phyloP scores from a whole-genome alignment of 257 asterid species.

The Solanum chilense region DNA sequence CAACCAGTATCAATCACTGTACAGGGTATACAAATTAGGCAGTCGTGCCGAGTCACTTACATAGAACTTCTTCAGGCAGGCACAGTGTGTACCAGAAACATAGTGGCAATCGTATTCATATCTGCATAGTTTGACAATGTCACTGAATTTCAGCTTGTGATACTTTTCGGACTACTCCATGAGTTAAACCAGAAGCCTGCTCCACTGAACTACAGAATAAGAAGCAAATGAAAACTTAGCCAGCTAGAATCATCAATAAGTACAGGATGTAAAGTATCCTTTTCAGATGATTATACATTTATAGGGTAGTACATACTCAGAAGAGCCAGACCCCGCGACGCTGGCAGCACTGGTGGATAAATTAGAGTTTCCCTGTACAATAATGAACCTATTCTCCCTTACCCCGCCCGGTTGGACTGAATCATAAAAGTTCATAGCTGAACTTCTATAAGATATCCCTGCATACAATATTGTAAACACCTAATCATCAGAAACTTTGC shows the following conservation, averaged over 20 bases:
- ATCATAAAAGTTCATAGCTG: slow-evolving; percentile 3
- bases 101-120: background rate
- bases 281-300: background rate
- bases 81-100: background rate
- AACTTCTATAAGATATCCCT: slow-evolving; percentile 27
- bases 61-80: background rate
- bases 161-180: background rate
- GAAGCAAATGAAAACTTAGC: background rate
- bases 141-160: background rate
- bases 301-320: slow-evolving; percentile 12
- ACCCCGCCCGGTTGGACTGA: background rate
- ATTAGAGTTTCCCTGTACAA: slow-evolving; percentile 3
- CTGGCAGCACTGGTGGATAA: slow-evolving; percentile 3
- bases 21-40: background rate
- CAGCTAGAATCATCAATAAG: background rate
- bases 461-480: background rate
- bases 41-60: background rate
- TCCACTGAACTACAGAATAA: slow-evolving; percentile 6
- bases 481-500: background rate
- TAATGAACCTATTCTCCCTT: slow-evolving; percentile 1
- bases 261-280: background rate
- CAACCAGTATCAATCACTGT: background rate
- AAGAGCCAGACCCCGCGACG: slow-evolving; percentile 3
- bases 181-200: background rate
- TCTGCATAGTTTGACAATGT: background rate